Conservation (phyloP, 73 alveolate species). For the Tetrahymena thermophila region DNA sequence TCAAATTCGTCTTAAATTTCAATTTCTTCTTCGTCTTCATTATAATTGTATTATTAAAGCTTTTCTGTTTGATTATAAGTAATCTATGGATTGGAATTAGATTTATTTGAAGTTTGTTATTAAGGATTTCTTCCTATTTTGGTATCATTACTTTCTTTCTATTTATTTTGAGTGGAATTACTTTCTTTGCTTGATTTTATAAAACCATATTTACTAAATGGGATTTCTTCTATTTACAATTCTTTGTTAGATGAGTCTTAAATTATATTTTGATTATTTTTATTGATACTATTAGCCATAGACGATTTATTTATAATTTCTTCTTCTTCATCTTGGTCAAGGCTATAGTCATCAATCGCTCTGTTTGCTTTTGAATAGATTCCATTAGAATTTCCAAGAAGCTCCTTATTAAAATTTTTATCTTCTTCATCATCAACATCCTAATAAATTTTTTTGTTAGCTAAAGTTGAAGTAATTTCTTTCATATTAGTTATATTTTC, state of each 20-base stretch:
- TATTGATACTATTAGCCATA: background rate
- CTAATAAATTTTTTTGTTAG: background rate
- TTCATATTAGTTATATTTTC: background rate
- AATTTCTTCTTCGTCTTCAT: background rate
- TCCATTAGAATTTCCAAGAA: background rate
- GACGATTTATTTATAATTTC: background rate
- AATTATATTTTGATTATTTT: background rate
- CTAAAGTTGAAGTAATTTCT: background rate
- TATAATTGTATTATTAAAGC: background rate
- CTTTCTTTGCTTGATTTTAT: background rate
- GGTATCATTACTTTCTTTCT: background rate
- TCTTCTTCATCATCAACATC: background rate
- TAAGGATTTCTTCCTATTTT: background rate
- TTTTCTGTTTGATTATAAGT: background rate
- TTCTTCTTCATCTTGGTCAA: background rate
- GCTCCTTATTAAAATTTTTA: background rate
- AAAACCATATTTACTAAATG: background rate
- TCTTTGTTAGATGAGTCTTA: background rate
- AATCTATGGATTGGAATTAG: background rate
- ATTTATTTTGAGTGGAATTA: background rate
- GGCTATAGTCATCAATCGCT: background rate
- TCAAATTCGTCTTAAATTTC: background rate
- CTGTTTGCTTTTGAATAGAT: background rate
- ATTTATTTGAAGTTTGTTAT: too few species aligned
- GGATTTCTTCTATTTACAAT: background rate